Percentiles rank a stretch among this genome's conserved stretches.
Evolutionary conservation across 2,329 filamentous ascomycete genomes (phyloP).

Genomic region (Nannizzia gypsea): DNA sequence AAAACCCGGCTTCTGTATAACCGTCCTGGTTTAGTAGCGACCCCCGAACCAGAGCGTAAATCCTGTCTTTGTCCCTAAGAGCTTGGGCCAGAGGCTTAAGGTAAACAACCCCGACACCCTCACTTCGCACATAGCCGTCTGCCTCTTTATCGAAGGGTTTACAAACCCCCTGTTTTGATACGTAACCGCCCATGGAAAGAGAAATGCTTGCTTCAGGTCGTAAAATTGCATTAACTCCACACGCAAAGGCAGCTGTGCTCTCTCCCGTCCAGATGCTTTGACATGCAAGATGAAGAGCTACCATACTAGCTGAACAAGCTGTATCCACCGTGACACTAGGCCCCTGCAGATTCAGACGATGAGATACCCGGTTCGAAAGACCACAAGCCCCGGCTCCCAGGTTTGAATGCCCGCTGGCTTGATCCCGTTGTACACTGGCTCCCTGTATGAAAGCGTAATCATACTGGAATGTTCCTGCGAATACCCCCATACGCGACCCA

Average conservation of each 20-base stretch:
- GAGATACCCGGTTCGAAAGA: conserved; percentile 7
- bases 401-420: not conserved
- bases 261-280: conserved; percentile 8
- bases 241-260: conserved; percentile 11
- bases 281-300: conserved; percentile 7
- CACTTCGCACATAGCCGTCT: not conserved
- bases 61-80: no score
- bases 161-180: not conserved
- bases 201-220: not conserved
- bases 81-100: no score
- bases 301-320: conserved; percentile 9
- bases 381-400: not conserved
- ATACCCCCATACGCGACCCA: conserved; percentile 12
- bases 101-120: no score
- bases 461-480: not conserved
- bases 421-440: not conserved
- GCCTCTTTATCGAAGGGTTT: not conserved
- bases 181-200: not conserved
- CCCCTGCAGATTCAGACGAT: conserved; percentile 11
- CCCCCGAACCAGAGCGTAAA: no score
- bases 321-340: conserved; percentile 11
- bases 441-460: conserved; percentile 5
- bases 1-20: no score
- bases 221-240: not conserved
- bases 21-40: no score